These are phyloP conservation scores for Blakeslea trispora DNA, from an alignment of 371 early-diverging fungal species.

Conservation along the genomic window DNA sequence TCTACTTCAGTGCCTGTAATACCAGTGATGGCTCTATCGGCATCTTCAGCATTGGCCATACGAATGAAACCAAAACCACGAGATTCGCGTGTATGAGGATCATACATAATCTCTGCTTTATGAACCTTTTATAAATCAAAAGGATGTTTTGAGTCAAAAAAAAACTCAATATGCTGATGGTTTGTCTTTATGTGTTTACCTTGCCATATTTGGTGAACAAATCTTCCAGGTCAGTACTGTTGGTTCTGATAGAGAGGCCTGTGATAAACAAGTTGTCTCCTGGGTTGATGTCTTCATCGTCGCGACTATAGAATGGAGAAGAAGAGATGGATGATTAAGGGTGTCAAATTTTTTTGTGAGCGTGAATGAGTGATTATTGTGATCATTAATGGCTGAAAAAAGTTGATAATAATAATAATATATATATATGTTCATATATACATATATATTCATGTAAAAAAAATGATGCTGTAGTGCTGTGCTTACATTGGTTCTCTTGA, in stretches of 20 bases:
- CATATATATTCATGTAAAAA: not conserved
- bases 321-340: no score
- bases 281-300: slow-evolving; percentile 59
- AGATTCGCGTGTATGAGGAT: slow-evolving; percentile 82
- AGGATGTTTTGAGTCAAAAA: no score
- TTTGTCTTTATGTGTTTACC: slow-evolving; percentile 27
- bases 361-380: slow-evolving; percentile 1
- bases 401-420: slow-evolving; percentile 7
- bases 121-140: slow-evolving; percentile 54
- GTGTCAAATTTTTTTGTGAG: slow-evolving; percentile 4
- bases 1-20: slow-evolving; percentile 71
- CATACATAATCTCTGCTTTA: slow-evolving; percentile 76
- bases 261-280: slow-evolving; percentile 82
- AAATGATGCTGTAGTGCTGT: slow-evolving; percentile 8
- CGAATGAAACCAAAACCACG: slow-evolving; percentile 87
- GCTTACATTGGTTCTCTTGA: slow-evolving; percentile 44
- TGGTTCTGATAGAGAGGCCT: slow-evolving; percentile 63
- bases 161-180: no score
- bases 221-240: slow-evolving; percentile 68
- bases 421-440: no score
- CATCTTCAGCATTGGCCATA: slow-evolving; percentile 73
- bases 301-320: slow-evolving; percentile 10
- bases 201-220: slow-evolving; percentile 79
- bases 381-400: slow-evolving; percentile 14
- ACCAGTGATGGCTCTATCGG: slow-evolving; percentile 68